phyloP scores from a whole-genome alignment of 2,329 filamentous ascomycete genomes.

The Paracamarosporium sp. region DNA sequence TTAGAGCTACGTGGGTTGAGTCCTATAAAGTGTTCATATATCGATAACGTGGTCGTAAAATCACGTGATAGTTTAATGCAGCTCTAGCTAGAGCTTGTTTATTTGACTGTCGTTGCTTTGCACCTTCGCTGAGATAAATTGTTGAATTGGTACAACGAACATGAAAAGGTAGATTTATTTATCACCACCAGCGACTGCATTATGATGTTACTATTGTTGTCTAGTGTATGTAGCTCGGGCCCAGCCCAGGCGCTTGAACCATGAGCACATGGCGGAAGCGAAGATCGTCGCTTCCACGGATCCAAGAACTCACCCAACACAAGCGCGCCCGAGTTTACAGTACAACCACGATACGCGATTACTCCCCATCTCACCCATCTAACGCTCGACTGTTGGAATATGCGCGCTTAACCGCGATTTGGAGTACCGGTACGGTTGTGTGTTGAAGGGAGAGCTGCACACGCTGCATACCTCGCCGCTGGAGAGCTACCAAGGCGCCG shows the following conservation, averaged over 20 bases:
- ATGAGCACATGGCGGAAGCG: constrained; percentile 5
- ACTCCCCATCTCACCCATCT: neutral
- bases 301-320: constrained; percentile 1
- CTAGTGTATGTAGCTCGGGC: no score
- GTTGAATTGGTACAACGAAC: neutral
- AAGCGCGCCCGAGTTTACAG: neutral
- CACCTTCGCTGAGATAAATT: neutral
- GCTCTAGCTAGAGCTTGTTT: neutral
- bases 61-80: neutral
- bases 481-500: neutral
- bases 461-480: neutral
- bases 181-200: neutral
- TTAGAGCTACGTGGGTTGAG: no score
- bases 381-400: neutral
- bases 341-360: neutral
- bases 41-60: no score
- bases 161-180: neutral
- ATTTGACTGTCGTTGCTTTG: neutral
- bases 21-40: no score
- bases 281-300: constrained; percentile 2
- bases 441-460: neutral
- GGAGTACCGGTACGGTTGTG: neutral
- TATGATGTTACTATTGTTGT: neutral
- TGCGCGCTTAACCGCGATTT: neutral
- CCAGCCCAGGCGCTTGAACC: constrained; percentile 1